These are phyloP conservation scores for Epithele typhae DNA, from an alignment of 768 basidiomycete species.

Conservation along the genomic window DNA sequence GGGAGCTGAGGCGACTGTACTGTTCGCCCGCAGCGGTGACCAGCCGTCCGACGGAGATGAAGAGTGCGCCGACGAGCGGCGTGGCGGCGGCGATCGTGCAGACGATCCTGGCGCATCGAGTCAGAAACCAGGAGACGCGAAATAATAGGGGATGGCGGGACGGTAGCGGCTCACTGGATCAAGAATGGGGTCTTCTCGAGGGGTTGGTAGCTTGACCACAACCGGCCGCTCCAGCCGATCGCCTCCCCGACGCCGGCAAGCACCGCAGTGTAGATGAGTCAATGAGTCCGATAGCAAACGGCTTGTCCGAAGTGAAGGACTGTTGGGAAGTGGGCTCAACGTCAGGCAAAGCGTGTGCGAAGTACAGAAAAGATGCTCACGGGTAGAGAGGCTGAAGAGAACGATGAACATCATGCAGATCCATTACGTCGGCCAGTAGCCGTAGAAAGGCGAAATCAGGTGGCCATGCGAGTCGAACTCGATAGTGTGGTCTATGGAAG, in stretches of 20 bases:
- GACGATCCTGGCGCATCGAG: neutral
- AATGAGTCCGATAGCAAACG: conserved; percentile 5
- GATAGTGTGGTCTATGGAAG: no score
- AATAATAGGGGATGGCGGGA: no score
- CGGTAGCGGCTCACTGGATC: conserved; percentile 6
- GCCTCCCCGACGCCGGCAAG: conserved; percentile 9
- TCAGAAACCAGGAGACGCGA: neutral
- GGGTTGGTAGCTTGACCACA: conserved; percentile 5
- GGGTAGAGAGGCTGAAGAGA: conserved; percentile 2
- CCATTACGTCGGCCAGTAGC: conserved; percentile 5
- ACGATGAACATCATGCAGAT: conserved; percentile 8
- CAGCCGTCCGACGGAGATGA: conserved; percentile 46
- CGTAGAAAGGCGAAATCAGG: no score
- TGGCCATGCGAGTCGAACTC: no score
- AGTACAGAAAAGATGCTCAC: neutral
- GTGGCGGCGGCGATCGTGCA: conserved; percentile 34
- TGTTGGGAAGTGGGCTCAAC: no score
- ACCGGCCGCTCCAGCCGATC: conserved; percentile 7
- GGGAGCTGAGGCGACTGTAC: conserved; percentile 55
- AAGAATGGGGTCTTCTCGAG: conserved; percentile 3
- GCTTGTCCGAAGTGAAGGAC: conserved; percentile 3
- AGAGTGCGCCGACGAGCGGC: conserved; percentile 51
- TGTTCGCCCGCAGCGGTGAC: conserved; percentile 38
- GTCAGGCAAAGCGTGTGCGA: no score
- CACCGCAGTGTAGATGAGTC: conserved; percentile 4